phyloP scores from a whole-genome alignment of 345 rosid genomes.

The Adansonia digitata region DNA sequence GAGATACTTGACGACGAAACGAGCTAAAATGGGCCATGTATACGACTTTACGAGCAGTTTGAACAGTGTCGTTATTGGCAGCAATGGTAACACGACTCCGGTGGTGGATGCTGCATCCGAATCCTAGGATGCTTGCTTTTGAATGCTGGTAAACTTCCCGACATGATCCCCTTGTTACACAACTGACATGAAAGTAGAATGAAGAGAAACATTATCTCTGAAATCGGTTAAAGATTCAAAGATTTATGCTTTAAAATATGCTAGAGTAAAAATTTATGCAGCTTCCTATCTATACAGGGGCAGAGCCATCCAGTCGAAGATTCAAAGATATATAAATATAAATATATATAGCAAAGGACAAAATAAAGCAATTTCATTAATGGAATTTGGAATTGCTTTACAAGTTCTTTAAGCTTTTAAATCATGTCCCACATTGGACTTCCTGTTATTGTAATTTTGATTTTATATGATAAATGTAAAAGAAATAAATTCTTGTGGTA shows the following conservation, averaged over 20 bases:
- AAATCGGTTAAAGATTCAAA: neutral
- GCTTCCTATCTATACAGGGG: neutral
- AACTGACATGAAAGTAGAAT: neutral
- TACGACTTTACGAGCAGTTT: constrained; percentile 45
- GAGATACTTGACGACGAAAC: constrained; percentile 72
- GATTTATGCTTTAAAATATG: neutral
- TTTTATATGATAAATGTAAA: no score
- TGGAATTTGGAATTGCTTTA: no score
- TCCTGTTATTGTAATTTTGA: no score
- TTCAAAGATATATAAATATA: no score
- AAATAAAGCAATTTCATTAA: no score
- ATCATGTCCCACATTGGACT: no score
- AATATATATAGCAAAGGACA: no score
- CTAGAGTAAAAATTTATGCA: neutral
- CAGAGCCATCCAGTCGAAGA: no score
- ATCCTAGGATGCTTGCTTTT: constrained; percentile 1
- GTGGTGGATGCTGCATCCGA: constrained; percentile 17
- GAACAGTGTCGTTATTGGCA: constrained; percentile 15
- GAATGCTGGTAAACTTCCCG: neutral
- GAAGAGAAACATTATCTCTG: neutral
- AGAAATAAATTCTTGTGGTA: no score
- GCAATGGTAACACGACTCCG: constrained; percentile 14
- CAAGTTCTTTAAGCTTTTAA: no score
- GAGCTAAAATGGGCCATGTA: constrained; percentile 73
- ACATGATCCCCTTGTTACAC: neutral